Evolutionary conservation across 331 rosid genomes (phyloP).

Genomic region (Spiraea crenata): DNA sequence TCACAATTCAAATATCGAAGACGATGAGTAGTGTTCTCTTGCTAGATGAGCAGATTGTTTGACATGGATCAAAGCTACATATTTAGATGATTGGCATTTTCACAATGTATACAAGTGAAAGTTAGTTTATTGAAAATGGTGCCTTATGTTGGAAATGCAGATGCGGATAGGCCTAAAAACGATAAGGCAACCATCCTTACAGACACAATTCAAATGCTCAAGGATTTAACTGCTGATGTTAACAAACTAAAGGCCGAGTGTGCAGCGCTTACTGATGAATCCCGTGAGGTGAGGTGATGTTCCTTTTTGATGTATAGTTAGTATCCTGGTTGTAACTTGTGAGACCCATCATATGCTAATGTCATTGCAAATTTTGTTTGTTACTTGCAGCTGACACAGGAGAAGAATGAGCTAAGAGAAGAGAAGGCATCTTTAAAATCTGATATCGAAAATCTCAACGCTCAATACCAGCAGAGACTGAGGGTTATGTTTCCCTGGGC

Average conservation of each 20-base stretch:
- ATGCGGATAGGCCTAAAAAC: slow-evolving; percentile 86
- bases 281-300: slow-evolving; percentile 72
- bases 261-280: slow-evolving; percentile 67
- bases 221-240: slow-evolving; percentile 72
- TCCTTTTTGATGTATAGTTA: neutral
- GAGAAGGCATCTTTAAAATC: slow-evolving; percentile 74
- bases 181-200: slow-evolving; percentile 88
- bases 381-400: slow-evolving; percentile 62
- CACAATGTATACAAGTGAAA: neutral
- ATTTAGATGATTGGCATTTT: neutral
- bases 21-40: too few relatives aligned
- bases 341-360: slow-evolving; percentile 20
- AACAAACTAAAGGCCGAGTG: slow-evolving; percentile 61
- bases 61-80: neutral
- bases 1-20: too few relatives aligned
- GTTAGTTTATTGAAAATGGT: neutral
- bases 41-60: neutral
- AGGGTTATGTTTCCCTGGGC: slow-evolving; percentile 83
- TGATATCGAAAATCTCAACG: slow-evolving; percentile 67
- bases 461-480: slow-evolving; percentile 74
- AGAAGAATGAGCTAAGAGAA: slow-evolving; percentile 90
- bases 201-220: slow-evolving; percentile 73
- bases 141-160: slow-evolving; percentile 41
- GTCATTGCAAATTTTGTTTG: slow-evolving; percentile 17
- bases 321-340: slow-evolving; percentile 14